Evolutionary conservation across 2,329 filamentous ascomycete species (phyloP).

Genomic region (Aspergillus carbonarius): DNA sequence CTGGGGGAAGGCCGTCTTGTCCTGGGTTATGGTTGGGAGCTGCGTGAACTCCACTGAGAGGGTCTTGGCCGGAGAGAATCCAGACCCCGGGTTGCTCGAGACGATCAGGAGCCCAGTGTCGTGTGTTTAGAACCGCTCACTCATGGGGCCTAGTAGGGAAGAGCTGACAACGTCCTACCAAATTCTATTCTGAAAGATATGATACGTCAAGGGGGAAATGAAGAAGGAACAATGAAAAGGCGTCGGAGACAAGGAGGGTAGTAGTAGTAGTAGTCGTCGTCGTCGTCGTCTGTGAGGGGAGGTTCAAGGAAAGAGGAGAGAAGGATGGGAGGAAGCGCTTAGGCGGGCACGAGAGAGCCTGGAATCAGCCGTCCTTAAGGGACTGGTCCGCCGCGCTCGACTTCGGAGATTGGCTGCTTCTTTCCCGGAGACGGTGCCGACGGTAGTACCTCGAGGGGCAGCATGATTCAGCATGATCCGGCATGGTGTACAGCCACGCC

Average conservation of each 20-base stretch:
- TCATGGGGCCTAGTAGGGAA: constrained; percentile 4
- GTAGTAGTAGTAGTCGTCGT: too few species aligned
- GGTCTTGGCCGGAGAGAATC: constrained; percentile 14
- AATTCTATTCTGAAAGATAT: background rate
- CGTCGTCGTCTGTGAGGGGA: constrained; percentile 4
- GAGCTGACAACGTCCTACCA: background rate
- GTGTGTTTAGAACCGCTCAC: constrained; percentile 8
- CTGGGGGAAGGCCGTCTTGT: background rate
- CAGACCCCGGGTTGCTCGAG: constrained; percentile 16
- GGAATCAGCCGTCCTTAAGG: background rate
- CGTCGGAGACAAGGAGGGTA: background rate
- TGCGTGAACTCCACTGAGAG: constrained; percentile 2
- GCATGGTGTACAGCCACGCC: background rate
- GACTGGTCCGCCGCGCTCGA: background rate
- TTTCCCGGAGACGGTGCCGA: background rate
- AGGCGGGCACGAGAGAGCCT: constrained; percentile 10
- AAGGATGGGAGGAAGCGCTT: constrained; percentile 18
- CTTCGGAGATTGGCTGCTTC: background rate
- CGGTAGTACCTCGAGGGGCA: background rate
- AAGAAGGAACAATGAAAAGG: background rate
- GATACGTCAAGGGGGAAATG: background rate
- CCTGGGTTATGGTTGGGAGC: background rate
- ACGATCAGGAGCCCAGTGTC: constrained; percentile 17
- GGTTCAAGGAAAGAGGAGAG: constrained; percentile 16
- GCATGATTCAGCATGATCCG: background rate